Base-by-base conservation (phyloP, 805 yeast species). In the Jamesozyma rosinii region DNA sequence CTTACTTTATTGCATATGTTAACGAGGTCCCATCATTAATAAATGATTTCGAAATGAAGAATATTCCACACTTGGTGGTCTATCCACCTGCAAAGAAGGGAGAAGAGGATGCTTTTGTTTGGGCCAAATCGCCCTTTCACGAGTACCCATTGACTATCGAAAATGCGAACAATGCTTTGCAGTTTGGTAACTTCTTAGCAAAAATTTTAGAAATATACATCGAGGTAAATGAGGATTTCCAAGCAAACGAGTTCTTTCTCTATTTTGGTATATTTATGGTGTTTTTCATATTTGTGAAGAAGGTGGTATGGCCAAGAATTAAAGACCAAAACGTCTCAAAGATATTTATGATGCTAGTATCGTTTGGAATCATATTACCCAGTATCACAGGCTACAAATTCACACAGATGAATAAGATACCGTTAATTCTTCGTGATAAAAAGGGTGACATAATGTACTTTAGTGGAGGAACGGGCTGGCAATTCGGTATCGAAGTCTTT, bases 31-130 rank as follows among this genome's bases (percentile, higher is more conserved):
- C 62, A 10, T 53, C 58, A 3, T 52, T 72, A 20, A 72, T 75
- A 46, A 55, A 63, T 21, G 58, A 63, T 9, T 51, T 79, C 41
- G 58, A 64, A 2, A 53, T 83, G 44, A 61, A 61, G 2, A 64
- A 75, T 2, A 76, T 81, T 3, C 92, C 94, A 1, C 79, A 76
- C 46, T 50, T 81, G n/a, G 76, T 87, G 77, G 64, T 82, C 2
- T 70, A 75, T 43, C 87, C 88, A 3, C 82, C 78, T 3, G 54
- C 61, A 22, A 26, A 31, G 5, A 51, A 49, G 3, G 54, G 54
- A 38, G 61, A 58, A 4, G 54, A 36, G 18, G n/a, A 19, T 9
- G 18, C 34, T 3, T 58, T 58, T 41, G 38, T 47, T 15, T 60
- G 64, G 64, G 33, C 55, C 9, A 43, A 46, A 2, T 52, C 59